These are phyloP conservation scores for Leucocoprinus leucothites DNA, from an alignment of 768 basidiomycete genomes.

Conservation along the genomic window DNA sequence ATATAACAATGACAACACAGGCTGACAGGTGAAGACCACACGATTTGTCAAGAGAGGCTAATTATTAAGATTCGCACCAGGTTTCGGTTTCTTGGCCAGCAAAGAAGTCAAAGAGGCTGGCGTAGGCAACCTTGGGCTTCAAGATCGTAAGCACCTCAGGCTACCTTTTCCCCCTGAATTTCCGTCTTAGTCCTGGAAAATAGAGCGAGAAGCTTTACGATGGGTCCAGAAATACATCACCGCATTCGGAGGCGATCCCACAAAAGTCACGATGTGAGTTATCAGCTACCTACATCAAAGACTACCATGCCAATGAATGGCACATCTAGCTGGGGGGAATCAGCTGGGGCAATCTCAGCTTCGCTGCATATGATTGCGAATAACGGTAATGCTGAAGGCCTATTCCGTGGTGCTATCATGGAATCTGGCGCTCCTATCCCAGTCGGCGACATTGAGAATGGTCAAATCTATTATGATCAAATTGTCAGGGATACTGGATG, in stretches of 20 bases:
- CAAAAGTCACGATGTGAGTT: slow-evolving; percentile 54
- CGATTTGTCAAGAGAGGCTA: not conserved
- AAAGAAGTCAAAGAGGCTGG: slow-evolving; percentile 50
- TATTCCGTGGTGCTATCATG: slow-evolving; percentile 52
- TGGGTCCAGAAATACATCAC: slow-evolving; percentile 65
- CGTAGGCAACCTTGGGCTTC: slow-evolving; percentile 63
- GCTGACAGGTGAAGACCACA: slow-evolving; percentile 9
- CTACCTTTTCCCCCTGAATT: not conserved
- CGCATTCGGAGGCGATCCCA: slow-evolving; percentile 63
- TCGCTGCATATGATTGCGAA: slow-evolving; percentile 48
- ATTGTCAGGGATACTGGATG: slow-evolving; percentile 33
- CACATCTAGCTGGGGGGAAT: slow-evolving; percentile 37
- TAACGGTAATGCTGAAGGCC: slow-evolving; percentile 38
- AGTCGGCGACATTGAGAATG: slow-evolving; percentile 37
- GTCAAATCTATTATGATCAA: slow-evolving; percentile 43
- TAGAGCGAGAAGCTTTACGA: slow-evolving; percentile 1
- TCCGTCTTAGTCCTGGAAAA: not conserved
- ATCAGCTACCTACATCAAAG: not conserved
- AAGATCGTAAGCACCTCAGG: slow-evolving; percentile 46
- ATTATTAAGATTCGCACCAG: slow-evolving; percentile 17
- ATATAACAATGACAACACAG: slow-evolving; percentile 5
- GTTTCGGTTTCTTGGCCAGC: slow-evolving; percentile 50
- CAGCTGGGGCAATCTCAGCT: slow-evolving; percentile 52
- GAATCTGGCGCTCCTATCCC: slow-evolving; percentile 46
- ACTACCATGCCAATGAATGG: not conserved